Evolutionary conservation across 2,329 filamentous ascomycete species (phyloP).

Genomic region (Colletotrichum caudatum): DNA sequence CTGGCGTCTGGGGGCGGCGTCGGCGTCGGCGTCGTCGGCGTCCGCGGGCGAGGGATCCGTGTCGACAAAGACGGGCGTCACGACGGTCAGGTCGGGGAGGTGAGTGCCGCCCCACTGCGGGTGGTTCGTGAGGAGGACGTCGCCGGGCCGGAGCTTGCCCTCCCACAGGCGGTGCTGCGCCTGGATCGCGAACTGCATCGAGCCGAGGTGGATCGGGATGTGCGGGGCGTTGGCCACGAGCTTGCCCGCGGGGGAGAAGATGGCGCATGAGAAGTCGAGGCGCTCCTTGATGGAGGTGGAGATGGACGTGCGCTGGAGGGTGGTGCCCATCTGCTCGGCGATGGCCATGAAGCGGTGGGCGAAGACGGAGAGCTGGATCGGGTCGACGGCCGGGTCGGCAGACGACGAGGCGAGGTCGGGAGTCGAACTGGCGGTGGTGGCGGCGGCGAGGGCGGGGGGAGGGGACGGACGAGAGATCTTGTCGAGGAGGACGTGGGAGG

Average conservation of each 20-base stretch:
- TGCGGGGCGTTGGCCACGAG: constrained; percentile 57
- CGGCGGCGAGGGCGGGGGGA: not conserved
- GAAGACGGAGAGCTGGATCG: constrained; percentile 66
- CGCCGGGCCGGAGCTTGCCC: constrained; percentile 52
- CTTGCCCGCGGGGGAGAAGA: constrained; percentile 56
- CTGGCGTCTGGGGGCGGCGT: constrained; percentile 2
- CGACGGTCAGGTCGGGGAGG: constrained; percentile 57
- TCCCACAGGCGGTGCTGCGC: constrained; percentile 52
- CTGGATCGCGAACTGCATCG: constrained; percentile 56
- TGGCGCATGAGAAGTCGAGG: constrained; percentile 57
- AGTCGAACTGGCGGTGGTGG: not conserved
- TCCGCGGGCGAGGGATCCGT: not conserved
- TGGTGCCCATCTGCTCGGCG: constrained; percentile 69
- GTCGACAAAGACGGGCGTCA: constrained; percentile 54
- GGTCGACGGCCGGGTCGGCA: constrained; percentile 52
- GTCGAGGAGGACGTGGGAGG: constrained; percentile 50
- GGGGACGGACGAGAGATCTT: constrained; percentile 19
- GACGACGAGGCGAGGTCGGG: not conserved
- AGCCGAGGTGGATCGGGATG: constrained; percentile 56
- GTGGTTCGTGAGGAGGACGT: constrained; percentile 56
- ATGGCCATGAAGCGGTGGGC: constrained; percentile 70
- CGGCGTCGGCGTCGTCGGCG: constrained; percentile 12
- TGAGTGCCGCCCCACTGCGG: constrained; percentile 55
- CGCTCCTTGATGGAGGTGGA: constrained; percentile 61
- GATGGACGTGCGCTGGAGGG: constrained; percentile 66